Base-by-base conservation (phyloP, 139 green algal genomes). In the Coccomyxa sp. region DNA sequence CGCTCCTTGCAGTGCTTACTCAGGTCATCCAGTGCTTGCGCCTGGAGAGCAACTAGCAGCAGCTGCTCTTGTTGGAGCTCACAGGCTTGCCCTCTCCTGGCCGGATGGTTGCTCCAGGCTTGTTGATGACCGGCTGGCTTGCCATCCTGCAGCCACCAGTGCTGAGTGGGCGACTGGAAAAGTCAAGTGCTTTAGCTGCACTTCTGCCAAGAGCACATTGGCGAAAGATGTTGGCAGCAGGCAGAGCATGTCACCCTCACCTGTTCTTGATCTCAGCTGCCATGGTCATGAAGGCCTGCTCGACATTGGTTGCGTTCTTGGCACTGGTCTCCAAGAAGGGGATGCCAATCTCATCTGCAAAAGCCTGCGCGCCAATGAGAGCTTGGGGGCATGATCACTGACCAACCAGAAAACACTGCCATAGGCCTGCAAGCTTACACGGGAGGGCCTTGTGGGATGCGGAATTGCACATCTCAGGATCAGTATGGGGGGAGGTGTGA, bases 241-340 rank as follows among this genome's bases (percentile, higher is more conserved):
- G 18, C 50, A 14, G 18, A 18, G n/a, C n/a, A n/a, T n/a, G n/a
- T n/a, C n/a, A n/a, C n/a, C 14, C 38, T 40, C 38, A 83, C 85
- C 88, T 92, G 86, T 98, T 98, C 91, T 99, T 99, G 89, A 99
- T 99, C 85, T 99, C 96, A 64, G 91, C 95, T 22, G 96, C 97
- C 96, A 99, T 99, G 31, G 94, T 98, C 97, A 99, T 98, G 91
- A 99, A 99, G 16, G 96, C 95, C 79, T 97, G 88, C 88, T 99
- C 96, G 9, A 99, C 96, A 84, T 99, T 99, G 10, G 93, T 98
- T 10, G 96, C 94, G 83, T 96, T 97, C 92, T 99, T 99, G 31
- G 96, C 96, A 77, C 89, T 96, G 0, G 96, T 99, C 88, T 99
- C 96, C 39, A 99, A 86, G 90, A 99, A 99, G 22, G 96, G 96